A percentile compares a stretch with the other conserved stretches of the same genome.
Conservation (phyloP, 164 flowering plant genomes). For the Platanus orientalis region DNA sequence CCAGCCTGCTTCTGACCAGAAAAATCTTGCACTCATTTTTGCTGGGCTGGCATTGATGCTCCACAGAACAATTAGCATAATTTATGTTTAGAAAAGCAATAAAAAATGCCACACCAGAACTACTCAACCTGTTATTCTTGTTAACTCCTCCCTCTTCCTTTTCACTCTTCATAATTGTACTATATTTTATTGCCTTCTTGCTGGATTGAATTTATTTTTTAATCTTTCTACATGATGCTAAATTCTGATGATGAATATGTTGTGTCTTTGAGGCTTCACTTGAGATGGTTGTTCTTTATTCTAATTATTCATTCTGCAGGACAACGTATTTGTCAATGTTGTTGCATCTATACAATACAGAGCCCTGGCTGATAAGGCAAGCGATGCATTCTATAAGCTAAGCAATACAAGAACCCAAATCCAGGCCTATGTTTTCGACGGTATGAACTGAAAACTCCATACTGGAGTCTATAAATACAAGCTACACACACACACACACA, state of each 20-base stretch:
- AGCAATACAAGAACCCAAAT: slow-evolving; percentile 61
- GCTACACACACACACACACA: too few species aligned
- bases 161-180: neutral
- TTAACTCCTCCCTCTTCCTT: too few species aligned
- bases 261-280: neutral
- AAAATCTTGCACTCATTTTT: neutral
- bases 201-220: neutral
- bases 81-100: neutral
- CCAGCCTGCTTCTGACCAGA: too few species aligned
- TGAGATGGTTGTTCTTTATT: neutral
- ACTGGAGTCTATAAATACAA: too few species aligned
- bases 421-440: slow-evolving; percentile 83
- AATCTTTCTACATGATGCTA: neutral
- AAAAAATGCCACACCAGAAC: neutral
- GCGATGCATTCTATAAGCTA: slow-evolving; percentile 72
- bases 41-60: neutral
- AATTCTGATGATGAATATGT: neutral
- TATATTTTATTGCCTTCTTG: neutral
- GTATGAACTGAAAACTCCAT: slow-evolving; percentile 25
- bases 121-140: too few species aligned
- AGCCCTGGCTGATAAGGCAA: slow-evolving; percentile 59
- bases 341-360: slow-evolving; percentile 75
- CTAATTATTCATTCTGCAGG: slow-evolving; percentile 35
- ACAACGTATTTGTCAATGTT: slow-evolving; percentile 77
- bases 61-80: neutral